Evolutionary conservation across 208 protist genomes (phyloP), one percentile per base, ranked within the genome.

Genomic region (Acanthamoeba triangularis): DNA sequence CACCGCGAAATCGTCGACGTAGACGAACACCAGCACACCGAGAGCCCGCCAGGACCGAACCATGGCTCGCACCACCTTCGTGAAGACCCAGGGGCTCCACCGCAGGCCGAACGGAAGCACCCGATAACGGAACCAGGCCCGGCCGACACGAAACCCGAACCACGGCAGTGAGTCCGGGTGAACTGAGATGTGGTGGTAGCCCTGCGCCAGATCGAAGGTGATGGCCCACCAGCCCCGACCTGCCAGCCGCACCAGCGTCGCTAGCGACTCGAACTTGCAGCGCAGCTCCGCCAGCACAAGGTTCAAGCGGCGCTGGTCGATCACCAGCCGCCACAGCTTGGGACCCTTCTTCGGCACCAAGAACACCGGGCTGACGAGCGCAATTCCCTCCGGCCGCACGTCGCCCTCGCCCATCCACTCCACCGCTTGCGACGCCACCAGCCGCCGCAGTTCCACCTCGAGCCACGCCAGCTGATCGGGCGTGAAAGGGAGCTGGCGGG

Each of bases 281-380:
- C 6, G 4, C n/a, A n/a, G n/a, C 18, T 3, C n/a, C n/a, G 28
- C 65, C 0, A 93, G 30, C 11, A 3, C 14, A 3, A 37, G 11
- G 61, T 93, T 93, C 25, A 93, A 25, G 13, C 3, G 14, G 8
- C 35, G 33, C 59, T 41, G 20, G 37, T 93, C 59, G 6, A 93
- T 93, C 2, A 93, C 87, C 59, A 93, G 37, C 33, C 59, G 20
- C 87, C 65, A 93, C 52, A 28, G 7, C 87, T 93, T 93, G 11
- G 61, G 87, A 0, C 87, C 59, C 25, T 56, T 3, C 65, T 93
- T 93, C 7, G 52, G 52, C 5, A 93, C 65, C 18, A 93, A 28
- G 65, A 93, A 93, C 11, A 93, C 87, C 13, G 44, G 87, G 5
- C 16, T 33, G 56, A 74, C 23, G 11, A 69, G 37, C 25, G 2